Conservation (phyloP, 805 yeast species). For the Kodamaea kaohsiungensis region DNA sequence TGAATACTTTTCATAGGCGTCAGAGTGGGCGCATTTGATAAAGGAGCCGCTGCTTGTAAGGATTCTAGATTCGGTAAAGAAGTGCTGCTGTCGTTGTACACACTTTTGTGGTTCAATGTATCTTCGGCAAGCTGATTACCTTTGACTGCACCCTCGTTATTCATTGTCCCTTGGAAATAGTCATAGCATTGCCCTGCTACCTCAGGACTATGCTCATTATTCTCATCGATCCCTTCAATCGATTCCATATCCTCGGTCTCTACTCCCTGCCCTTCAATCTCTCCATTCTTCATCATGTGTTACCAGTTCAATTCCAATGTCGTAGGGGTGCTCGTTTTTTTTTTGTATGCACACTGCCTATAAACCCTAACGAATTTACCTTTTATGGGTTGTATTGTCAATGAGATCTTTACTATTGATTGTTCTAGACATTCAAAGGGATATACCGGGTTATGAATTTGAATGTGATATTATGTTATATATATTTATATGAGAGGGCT, state of each 20-base stretch:
- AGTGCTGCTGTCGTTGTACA: constrained; percentile 1
- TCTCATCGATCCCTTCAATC: background rate
- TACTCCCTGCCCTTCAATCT: background rate
- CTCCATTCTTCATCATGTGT: background rate
- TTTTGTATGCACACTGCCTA: background rate
- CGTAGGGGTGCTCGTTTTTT: background rate
- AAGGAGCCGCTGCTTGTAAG: background rate
- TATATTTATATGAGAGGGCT: background rate
- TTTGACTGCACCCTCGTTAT: background rate
- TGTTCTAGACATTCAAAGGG: background rate
- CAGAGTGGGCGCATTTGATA: background rate
- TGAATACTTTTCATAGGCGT: background rate
- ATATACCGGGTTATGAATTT: background rate
- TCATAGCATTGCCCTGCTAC: background rate
- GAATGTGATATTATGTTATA: too few relatives aligned
- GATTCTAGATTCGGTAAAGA: background rate
- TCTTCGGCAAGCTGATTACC: background rate
- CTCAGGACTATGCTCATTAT: background rate
- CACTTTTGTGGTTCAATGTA: background rate
- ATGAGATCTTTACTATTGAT: background rate
- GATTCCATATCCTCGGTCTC: background rate
- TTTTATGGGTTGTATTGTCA: background rate
- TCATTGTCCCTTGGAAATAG: background rate
- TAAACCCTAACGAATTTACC: background rate
- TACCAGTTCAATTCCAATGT: background rate